These are phyloP conservation scores for Alternaria burnsii DNA, from an alignment of 2,329 filamentous ascomycete genomes.

Conservation along the genomic window DNA sequence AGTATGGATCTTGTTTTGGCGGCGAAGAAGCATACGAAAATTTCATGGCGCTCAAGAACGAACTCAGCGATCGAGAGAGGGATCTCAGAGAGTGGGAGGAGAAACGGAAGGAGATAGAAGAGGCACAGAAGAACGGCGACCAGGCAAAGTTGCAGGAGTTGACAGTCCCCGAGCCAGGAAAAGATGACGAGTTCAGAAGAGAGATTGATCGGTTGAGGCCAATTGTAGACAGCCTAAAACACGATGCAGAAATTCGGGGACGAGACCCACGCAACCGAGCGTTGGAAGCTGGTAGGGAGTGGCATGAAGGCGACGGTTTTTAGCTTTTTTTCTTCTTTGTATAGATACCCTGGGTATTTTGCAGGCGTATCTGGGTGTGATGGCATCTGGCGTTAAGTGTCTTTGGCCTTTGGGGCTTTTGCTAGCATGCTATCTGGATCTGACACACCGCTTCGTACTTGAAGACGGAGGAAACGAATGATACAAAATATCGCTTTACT, in stretches of 20 bases:
- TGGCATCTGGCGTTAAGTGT: not conserved
- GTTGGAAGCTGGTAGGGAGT: constrained; percentile 61
- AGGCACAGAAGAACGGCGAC: constrained; percentile 38
- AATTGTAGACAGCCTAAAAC: constrained; percentile 53
- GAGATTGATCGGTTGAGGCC: constrained; percentile 56
- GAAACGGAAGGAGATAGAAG: constrained; percentile 46
- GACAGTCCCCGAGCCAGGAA: constrained; percentile 53
- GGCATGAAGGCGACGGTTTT: constrained; percentile 65
- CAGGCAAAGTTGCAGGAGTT: constrained; percentile 44
- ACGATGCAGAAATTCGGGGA: constrained; percentile 60
- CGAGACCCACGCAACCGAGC: constrained; percentile 62
- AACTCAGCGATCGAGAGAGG: constrained; percentile 52
- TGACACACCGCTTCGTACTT: not conserved
- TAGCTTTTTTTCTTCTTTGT: constrained; percentile 39
- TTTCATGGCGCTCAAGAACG: constrained; percentile 58
- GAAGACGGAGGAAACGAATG: not conserved
- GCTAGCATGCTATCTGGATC: not conserved
- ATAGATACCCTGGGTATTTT: constrained; percentile 1
- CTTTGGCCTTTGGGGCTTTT: not conserved
- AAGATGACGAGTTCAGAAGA: constrained; percentile 54
- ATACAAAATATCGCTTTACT: not conserved
- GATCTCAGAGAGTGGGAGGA: constrained; percentile 55
- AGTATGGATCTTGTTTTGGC: constrained; percentile 69
- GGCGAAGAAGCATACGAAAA: constrained; percentile 58
- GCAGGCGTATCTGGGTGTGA: not conserved